A percentile compares a stretch with the other conserved stretches of the same genome.
These are phyloP conservation scores for Juncus inflexus DNA, from an alignment of 176 grass and related monocot genomes.

Conservation along the genomic window DNA sequence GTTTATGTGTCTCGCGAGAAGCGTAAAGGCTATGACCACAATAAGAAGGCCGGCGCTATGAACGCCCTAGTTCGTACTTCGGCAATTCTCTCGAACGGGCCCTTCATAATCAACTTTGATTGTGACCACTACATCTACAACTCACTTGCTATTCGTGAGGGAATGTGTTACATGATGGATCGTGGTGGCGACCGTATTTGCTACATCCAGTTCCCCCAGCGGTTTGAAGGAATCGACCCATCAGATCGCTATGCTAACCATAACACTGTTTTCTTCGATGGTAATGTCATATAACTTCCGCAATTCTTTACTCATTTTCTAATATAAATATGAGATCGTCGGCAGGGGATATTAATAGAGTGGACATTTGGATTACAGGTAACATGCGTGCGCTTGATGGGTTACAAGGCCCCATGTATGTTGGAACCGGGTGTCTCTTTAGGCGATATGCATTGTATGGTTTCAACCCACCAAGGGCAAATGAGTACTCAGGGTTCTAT, in stretches of 20 bases:
- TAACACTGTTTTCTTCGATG: slow-evolving; percentile 93
- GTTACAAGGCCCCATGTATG: slow-evolving; percentile 74
- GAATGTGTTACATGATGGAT: slow-evolving; percentile 97
- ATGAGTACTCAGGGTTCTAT: slow-evolving; percentile 45
- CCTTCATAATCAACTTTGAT: slow-evolving; percentile 98
- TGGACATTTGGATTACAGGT: slow-evolving; percentile 1
- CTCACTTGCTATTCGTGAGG: slow-evolving; percentile 60
- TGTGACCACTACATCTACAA: slow-evolving; percentile 99
- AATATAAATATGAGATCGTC: background rate
- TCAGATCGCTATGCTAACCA: slow-evolving; percentile 59
- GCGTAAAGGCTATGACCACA: slow-evolving; percentile 75
- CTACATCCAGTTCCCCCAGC: slow-evolving; percentile 60
- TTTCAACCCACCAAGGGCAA: slow-evolving; percentile 46
- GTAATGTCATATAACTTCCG: slow-evolving; percentile 8
- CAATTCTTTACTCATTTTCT: background rate
- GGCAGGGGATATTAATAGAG: background rate
- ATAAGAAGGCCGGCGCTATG: slow-evolving; percentile 97
- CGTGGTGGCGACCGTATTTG: slow-evolving; percentile 77
- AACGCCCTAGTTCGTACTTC: slow-evolving; percentile 86
- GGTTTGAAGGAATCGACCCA: slow-evolving; percentile 54
- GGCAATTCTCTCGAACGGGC: slow-evolving; percentile 74
- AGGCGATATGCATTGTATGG: slow-evolving; percentile 64
- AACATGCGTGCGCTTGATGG: slow-evolving; percentile 70
- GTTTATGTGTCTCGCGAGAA: slow-evolving; percentile 89
- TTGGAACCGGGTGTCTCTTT: slow-evolving; percentile 68